Percentiles rank a stretch among this genome's conserved stretches.
These are phyloP conservation scores for Rubroboletus pulcherrimus DNA, from an alignment of 768 basidiomycete species.

Conservation along the genomic window DNA sequence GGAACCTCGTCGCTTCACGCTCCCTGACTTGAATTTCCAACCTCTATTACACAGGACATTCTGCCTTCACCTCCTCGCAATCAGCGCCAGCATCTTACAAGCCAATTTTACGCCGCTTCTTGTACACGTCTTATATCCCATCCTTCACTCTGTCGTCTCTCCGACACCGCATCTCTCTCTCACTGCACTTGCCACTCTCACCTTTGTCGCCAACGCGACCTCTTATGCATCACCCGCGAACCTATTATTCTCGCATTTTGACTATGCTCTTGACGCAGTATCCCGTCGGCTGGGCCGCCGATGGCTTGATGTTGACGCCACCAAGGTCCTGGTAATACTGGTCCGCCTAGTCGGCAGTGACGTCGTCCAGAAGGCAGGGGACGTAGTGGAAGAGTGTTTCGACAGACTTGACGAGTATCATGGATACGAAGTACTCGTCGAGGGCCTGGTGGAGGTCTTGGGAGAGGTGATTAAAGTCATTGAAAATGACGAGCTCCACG, in stretches of 20 bases:
- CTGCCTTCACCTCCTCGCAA: constrained; percentile 70
- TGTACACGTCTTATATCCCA: constrained; percentile 76
- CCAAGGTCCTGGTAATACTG: constrained; percentile 81
- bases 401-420: constrained; percentile 95
- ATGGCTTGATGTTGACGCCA: constrained; percentile 84
- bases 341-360: constrained; percentile 83
- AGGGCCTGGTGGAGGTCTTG: constrained; percentile 84
- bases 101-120: constrained; percentile 69
- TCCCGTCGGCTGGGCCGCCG: constrained; percentile 77
- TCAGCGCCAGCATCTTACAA: constrained; percentile 68
- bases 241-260: constrained; percentile 89
- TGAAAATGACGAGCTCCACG: constrained; percentile 46
- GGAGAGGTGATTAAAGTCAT: constrained; percentile 81
- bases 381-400: constrained; percentile 96
- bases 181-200: constrained; percentile 72
- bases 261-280: constrained; percentile 91
- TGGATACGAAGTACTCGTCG: constrained; percentile 83
- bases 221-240: constrained; percentile 90
- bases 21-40: constrained; percentile 39
- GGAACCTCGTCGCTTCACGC: constrained; percentile 29
- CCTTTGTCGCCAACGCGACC: constrained; percentile 64
- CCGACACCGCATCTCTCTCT: constrained; percentile 60
- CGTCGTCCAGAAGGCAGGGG: constrained; percentile 85
- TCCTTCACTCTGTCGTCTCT: constrained; percentile 84
- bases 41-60: constrained; percentile 65